Conservation (phyloP, 352 stramenopile species). For the Pythium rhizo-oryzae region DNA sequence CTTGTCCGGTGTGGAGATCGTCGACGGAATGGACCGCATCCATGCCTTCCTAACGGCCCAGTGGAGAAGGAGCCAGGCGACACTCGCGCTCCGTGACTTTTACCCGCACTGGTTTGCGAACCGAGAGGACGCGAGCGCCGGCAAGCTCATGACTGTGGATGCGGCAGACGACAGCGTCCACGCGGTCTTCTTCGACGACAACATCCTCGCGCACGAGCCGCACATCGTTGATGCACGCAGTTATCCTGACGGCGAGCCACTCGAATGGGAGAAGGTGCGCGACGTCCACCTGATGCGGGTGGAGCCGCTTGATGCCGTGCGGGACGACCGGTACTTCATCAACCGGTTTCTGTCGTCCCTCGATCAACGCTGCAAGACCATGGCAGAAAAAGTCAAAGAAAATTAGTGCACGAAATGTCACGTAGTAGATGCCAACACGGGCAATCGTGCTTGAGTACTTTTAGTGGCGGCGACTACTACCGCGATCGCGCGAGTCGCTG, state of each 20-base stretch:
- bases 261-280: conserved; percentile 43
- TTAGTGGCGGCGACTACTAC: conserved; percentile 16
- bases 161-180: conserved; percentile 35
- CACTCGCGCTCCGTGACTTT: conserved; percentile 75
- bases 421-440: neutral
- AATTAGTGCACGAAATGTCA: neutral
- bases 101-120: conserved; percentile 77
- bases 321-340: conserved; percentile 55
- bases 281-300: conserved; percentile 66
- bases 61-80: conserved; percentile 55
- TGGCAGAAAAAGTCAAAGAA: neutral
- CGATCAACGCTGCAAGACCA: neutral
- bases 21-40: conserved; percentile 49
- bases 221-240: conserved; percentile 73
- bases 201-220: conserved; percentile 63
- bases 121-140: conserved; percentile 45
- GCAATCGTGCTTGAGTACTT: neutral
- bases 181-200: conserved; percentile 83
- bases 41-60: conserved; percentile 49
- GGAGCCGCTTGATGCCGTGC: conserved; percentile 67
- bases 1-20: conserved; percentile 29
- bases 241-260: conserved; percentile 27
- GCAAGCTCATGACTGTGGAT: conserved; percentile 65
- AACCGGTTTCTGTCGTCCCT: conserved; percentile 41
- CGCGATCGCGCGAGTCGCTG: conserved; percentile 15